phyloP scores from a whole-genome alignment of 2,329 filamentous ascomycete genomes.

The Calonectria hongkongensis region DNA sequence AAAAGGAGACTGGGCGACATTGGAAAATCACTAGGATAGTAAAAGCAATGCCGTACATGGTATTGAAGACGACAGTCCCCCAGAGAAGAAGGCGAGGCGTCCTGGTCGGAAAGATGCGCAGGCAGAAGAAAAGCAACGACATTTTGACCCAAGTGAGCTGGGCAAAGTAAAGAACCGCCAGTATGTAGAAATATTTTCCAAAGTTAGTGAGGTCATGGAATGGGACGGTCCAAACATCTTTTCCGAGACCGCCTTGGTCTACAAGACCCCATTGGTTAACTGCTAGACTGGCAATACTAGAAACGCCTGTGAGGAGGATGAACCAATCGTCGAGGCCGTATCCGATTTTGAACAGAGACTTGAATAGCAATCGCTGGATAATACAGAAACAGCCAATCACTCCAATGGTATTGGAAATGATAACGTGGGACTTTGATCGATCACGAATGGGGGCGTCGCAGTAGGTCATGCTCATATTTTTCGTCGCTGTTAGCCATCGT shows the following conservation, averaged over 20 bases:
- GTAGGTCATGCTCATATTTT: constrained; percentile 12
- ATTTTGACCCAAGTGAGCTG: constrained; percentile 42
- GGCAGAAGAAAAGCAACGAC: constrained; percentile 42
- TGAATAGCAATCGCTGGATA: constrained; percentile 15
- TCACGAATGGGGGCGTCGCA: constrained; percentile 15
- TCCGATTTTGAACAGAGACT: background rate
- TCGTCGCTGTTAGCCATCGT: background rate
- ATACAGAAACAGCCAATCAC: constrained; percentile 17
- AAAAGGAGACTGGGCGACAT: constrained; percentile 37
- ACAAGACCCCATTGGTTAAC: constrained; percentile 24
- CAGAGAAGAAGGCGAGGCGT: constrained; percentile 30
- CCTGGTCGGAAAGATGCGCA: constrained; percentile 37
- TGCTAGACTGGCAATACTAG: constrained; percentile 2
- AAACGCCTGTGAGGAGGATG: background rate
- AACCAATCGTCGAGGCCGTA: constrained; percentile 6
- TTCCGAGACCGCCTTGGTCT: constrained; percentile 27
- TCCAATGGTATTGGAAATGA: constrained; percentile 9
- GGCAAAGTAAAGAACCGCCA: constrained; percentile 35
- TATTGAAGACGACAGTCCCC: constrained; percentile 25
- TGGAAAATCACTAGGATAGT: constrained; percentile 32
- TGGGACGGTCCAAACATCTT: constrained; percentile 34
- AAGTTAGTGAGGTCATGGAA: constrained; percentile 9
- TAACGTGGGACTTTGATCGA: constrained; percentile 6
- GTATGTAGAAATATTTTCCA: constrained; percentile 37
- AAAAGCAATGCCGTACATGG: constrained; percentile 22